A percentile compares a stretch with the other conserved stretches of the same genome.
Evolutionary conservation across 345 rosid species (phyloP).

Genomic region (Salix exigua): DNA sequence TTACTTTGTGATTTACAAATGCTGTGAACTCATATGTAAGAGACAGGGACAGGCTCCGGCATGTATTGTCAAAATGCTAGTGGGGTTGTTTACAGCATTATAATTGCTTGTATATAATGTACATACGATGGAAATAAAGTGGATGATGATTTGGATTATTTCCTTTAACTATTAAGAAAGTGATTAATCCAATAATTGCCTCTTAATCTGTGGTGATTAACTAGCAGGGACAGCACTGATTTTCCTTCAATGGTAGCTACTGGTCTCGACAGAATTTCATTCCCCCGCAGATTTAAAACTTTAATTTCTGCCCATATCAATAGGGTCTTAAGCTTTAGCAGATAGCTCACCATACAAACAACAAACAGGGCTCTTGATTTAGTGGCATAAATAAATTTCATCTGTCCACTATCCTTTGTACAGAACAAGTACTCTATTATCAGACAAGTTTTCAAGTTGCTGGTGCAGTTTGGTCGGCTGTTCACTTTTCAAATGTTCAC

Average conservation of each 20-base stretch:
- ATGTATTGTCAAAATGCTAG: constrained; percentile 15
- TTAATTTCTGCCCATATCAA: not conserved
- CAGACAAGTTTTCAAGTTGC: not conserved
- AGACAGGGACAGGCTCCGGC: constrained; percentile 18
- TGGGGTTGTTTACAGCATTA: not conserved
- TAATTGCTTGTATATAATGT: constrained; percentile 20
- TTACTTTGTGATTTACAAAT: constrained; percentile 13
- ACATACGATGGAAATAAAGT: constrained; percentile 21
- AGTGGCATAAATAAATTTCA: no score
- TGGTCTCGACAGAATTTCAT: not conserved
- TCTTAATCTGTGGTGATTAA: not conserved
- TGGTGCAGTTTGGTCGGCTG: not conserved
- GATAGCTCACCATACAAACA: not conserved
- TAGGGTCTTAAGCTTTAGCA: not conserved
- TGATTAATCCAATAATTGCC: not conserved
- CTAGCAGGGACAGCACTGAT: not conserved
- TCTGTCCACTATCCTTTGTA: no score
- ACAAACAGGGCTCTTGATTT: no score
- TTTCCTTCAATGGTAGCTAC: not conserved
- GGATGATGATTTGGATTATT: not conserved
- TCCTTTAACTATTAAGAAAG: not conserved
- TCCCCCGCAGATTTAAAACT: not conserved
- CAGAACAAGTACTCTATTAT: no score
- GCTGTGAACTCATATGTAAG: constrained; percentile 23
- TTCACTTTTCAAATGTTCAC: not conserved